These are phyloP conservation scores for Fusarium sp. DNA, from an alignment of 2,329 filamentous ascomycete species.

Conservation along the genomic window DNA sequence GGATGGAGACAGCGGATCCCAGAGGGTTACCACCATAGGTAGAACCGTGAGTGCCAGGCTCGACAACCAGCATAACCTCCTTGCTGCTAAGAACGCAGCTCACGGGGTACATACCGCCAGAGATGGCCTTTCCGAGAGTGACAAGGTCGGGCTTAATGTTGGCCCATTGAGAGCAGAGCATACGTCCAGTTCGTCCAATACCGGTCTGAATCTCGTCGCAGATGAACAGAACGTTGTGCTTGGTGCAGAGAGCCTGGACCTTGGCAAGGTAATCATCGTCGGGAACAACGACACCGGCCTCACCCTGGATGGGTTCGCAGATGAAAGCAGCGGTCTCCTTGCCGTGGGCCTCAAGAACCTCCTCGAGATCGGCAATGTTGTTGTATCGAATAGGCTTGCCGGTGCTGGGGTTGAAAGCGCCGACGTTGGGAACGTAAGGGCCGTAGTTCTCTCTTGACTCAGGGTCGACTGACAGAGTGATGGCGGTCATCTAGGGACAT, in stretches of 20 bases:
- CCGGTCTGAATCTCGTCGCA: slow-evolving; percentile 99
- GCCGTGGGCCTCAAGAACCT: slow-evolving; percentile 38
- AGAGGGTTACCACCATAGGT: slow-evolving; percentile 99
- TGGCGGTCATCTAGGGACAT: slow-evolving; percentile 80
- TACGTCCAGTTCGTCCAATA: slow-evolving; percentile 92
- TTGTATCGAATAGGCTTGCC: slow-evolving; percentile 41
- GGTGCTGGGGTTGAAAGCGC: slow-evolving; percentile 63
- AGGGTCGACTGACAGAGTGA: slow-evolving; percentile 94
- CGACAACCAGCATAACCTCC: slow-evolving; percentile 94
- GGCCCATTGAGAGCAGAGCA: slow-evolving; percentile 95
- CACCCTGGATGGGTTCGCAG: slow-evolving; percentile 69
- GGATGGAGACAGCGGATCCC: slow-evolving; percentile 94
- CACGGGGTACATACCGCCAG: slow-evolving; percentile 98
- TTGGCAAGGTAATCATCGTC: slow-evolving; percentile 81
- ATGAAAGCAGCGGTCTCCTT: slow-evolving; percentile 41
- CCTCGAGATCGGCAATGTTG: slow-evolving; percentile 40
- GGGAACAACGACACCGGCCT: slow-evolving; percentile 96
- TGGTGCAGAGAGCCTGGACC: slow-evolving; percentile 87
- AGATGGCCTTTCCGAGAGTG: slow-evolving; percentile 96
- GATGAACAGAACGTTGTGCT: slow-evolving; percentile 95
- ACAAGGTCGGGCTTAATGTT: slow-evolving; percentile 96
- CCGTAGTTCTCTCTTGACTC: slow-evolving; percentile 98
- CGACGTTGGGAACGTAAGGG: slow-evolving; percentile 91
- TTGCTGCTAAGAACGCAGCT: slow-evolving; percentile 89
- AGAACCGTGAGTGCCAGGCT: slow-evolving; percentile 96